Conservation (phyloP, 2,329 filamentous ascomycete genomes). For the Rhytidhysteron rufulum region DNA sequence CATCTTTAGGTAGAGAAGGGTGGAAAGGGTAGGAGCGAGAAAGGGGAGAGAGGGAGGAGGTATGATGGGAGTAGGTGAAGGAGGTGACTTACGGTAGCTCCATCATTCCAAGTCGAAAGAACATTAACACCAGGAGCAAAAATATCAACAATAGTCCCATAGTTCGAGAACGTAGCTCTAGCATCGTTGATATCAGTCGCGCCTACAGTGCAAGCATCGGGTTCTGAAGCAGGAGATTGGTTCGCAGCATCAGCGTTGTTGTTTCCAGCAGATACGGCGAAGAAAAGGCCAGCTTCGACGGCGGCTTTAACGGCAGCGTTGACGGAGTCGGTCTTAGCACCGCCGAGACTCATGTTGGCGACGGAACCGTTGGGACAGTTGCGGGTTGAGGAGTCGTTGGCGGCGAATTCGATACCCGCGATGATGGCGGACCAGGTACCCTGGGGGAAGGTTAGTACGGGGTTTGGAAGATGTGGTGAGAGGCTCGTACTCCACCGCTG, state of each 20-base stretch:
- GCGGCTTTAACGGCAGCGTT: conserved; percentile 36
- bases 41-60: too few species aligned
- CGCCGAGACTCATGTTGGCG: conserved; percentile 39
- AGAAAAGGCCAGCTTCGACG: conserved; percentile 33
- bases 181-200: conserved; percentile 35
- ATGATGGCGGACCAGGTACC: conserved; percentile 41
- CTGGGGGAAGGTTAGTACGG: conserved; percentile 8
- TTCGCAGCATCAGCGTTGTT: conserved; percentile 15
- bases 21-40: too few species aligned
- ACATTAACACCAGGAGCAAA: conserved; percentile 41
- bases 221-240: conserved; percentile 24
- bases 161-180: conserved; percentile 39
- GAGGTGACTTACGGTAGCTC: conserved; percentile 26
- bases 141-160: conserved; percentile 34
- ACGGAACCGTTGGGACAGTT: conserved; percentile 34
- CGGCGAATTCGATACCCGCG: conserved; percentile 36
- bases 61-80: neutral
- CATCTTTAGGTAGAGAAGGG: conserved; percentile 4
- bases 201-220: conserved; percentile 32
- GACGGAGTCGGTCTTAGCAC: conserved; percentile 30
- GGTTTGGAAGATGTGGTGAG: conserved; percentile 6
- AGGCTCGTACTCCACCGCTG: conserved; percentile 27
- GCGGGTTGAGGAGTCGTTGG: conserved; percentile 30
- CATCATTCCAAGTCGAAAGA: conserved; percentile 46
- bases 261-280: conserved; percentile 27